Evolutionary conservation across 2,329 filamentous ascomycete genomes (phyloP).

Genomic region (Piedraia hortae): DNA sequence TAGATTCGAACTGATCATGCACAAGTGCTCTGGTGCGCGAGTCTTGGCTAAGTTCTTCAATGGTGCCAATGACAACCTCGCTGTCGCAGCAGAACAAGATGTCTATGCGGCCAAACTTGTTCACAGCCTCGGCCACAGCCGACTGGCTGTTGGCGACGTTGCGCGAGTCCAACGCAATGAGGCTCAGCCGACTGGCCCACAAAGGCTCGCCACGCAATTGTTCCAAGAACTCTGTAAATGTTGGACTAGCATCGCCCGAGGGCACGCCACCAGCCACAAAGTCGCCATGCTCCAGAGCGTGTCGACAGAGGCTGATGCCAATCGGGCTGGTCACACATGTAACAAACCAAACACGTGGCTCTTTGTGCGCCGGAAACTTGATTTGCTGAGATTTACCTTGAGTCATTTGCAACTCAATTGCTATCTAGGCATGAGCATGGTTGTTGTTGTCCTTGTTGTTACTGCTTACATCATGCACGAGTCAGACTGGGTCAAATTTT

Average conservation of each 20-base stretch:
- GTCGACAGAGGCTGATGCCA: slow-evolving; percentile 52
- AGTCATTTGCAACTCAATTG: no score
- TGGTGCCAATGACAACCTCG: slow-evolving; percentile 67
- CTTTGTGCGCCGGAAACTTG: slow-evolving; percentile 32
- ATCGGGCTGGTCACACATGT: slow-evolving; percentile 68
- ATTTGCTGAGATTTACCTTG: no score
- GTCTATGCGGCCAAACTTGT: slow-evolving; percentile 64
- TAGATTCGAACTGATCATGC: slow-evolving; percentile 73
- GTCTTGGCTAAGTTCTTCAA: slow-evolving; percentile 63
- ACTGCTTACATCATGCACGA: no score
- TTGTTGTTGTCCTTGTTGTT: no score
- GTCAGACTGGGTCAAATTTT: no score
- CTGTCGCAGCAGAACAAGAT: slow-evolving; percentile 74
- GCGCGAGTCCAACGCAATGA: slow-evolving; percentile 31
- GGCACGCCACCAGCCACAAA: slow-evolving; percentile 65
- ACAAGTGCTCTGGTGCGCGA: slow-evolving; percentile 49
- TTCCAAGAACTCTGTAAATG: slow-evolving; percentile 55
- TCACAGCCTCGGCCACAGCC: slow-evolving; percentile 62
- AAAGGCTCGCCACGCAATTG: slow-evolving; percentile 32
- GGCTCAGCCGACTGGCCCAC: slow-evolving; percentile 51
- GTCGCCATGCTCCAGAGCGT: slow-evolving; percentile 73
- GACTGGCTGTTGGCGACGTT: slow-evolving; percentile 48
- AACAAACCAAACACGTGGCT: slow-evolving; percentile 74
- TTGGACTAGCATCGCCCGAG: slow-evolving; percentile 47
- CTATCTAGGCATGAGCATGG: no score